Base-by-base conservation (phyloP, 257 asterid species). In the Thymus mandschuricus region DNA sequence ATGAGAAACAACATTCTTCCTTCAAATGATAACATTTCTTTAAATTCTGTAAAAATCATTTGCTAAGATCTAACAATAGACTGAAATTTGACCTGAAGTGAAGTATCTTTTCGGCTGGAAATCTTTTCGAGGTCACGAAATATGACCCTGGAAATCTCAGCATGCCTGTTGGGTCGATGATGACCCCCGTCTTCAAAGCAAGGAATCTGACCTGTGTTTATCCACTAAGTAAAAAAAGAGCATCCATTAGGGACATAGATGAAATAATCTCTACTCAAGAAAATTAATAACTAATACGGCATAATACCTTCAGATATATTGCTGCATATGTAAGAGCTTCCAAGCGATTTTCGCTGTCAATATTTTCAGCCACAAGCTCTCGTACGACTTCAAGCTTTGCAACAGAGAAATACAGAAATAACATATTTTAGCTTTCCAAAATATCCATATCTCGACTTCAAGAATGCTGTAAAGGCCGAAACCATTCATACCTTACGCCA, bases 261-360 rank as follows among this genome's bases (percentile, higher is more conserved):
- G 5, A 34, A 34, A 3, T 34, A 2, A 34, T 34, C 5, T 34
- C 4, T 34, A 34, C 5, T 2, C 40, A 34, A 34, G 40, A 34
- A 34, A 43, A 2, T 6, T 9, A 43, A 75, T 62, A 35, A 61
- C 29, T 70, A 52, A 21, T 11, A 75, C 59, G 57, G 10, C 5
- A 43, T 43, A 43, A 43, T 43, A 94, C 76, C 99, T 95, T 92
- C 79, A 95, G 79, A 85, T 94, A 94, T 73, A 94, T 84, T 59
- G 97, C 97, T 74, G 97, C 74, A 79, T 88, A 91, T 41, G 88
- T 88, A 71, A 94, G 97, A 78, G 95, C 92, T 80, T 91, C 99
- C 87, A 94, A 81, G 70, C 91, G 90, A 59, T 84, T 78, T 78
- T 66, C 81, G 57, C 77, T 82, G 71, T 83, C 91, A 59, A 79